Conservation (phyloP, 441 rosid species). For the Daphne laureola region DNA sequence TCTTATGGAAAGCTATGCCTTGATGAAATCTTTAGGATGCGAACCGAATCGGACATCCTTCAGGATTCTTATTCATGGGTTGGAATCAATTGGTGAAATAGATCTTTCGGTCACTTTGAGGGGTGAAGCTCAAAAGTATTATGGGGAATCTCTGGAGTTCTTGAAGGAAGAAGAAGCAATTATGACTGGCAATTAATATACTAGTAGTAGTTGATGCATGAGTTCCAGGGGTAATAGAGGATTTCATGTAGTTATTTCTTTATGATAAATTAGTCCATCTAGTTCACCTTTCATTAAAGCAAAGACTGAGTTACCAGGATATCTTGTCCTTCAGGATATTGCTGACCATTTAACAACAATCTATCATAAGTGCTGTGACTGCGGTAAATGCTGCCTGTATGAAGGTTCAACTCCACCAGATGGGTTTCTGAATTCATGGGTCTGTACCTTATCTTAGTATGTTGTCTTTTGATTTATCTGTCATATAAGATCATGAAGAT, state of each 20-base stretch:
- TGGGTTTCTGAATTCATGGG: constrained; percentile 93
- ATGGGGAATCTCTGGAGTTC: constrained; percentile 55
- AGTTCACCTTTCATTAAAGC: too few species aligned
- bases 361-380: constrained; percentile 66
- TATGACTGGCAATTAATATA: constrained; percentile 3
- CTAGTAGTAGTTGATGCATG: background rate
- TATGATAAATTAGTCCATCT: too few species aligned
- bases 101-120: constrained; percentile 33
- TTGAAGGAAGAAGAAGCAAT: constrained; percentile 29
- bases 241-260: background rate
- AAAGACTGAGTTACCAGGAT: too few species aligned
- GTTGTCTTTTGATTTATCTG: constrained; percentile 1
- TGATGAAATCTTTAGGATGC: constrained; percentile 56
- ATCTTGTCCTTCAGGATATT: constrained; percentile 40
- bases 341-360: constrained; percentile 86
- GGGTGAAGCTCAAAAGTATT: constrained; percentile 50
- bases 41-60: constrained; percentile 60
- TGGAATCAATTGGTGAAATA: constrained; percentile 44
- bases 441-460: constrained; percentile 20
- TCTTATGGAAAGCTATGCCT: constrained; percentile 48
- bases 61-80: constrained; percentile 44
- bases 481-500: too few species aligned
- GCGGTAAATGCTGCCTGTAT: constrained; percentile 81
- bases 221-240: background rate
- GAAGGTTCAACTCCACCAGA: constrained; percentile 83